Base-by-base conservation (phyloP, 2,329 filamentous ascomycete genomes). In the Fusarium foetens region DNA sequence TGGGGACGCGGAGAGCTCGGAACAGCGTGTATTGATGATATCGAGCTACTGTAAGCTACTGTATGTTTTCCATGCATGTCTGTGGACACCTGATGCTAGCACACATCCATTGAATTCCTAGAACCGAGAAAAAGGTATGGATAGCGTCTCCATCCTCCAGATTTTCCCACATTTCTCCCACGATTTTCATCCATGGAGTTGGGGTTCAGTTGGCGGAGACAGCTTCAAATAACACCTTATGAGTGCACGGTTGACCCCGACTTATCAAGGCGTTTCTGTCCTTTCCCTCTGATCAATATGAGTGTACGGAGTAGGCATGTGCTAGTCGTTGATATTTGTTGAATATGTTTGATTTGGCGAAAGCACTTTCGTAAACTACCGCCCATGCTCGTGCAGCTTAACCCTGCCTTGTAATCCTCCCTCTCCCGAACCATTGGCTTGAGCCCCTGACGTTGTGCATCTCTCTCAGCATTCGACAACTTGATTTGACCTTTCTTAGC, bases 371-470 rank as follows among this genome's bases (percentile, higher is more conserved):
- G 51, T 14, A 49, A 49, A 31, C 21, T 31, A 31, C 39, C 51
- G 58, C 41, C 65, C 55, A 70, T 63, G 36, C 58, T 71, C 58
- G 39, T 59, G 60, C 58, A 71, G 13, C 49, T 69, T 31, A 25
- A 35, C 38, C 70, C 63, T 66, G 51, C 41, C 55, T 49, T 51
- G 43, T 45, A 45, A 36, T 17, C 38, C 38, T 60, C 42, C 54
- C 43, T 63, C 53, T 67, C 43, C 61, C 55, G 75, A 76, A 77
- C 73, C 60, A 68, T 69, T 76, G 75, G 75, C 70, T 57, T 72
- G 62, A 76, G 63, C 75, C 75, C 67, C 69, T 76, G 66, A 35
- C 53, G 67, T 65, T 53, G 57, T 64, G 55, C 61, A 66, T 57
- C 54, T 63, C 54, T 63, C 70, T 29, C 53, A 70, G 63, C 68